Percentiles rank a stretch among this genome's conserved stretches.
phyloP scores from a whole-genome alignment of 768 basidiomycete genomes.

The Podaxis sp. region DNA sequence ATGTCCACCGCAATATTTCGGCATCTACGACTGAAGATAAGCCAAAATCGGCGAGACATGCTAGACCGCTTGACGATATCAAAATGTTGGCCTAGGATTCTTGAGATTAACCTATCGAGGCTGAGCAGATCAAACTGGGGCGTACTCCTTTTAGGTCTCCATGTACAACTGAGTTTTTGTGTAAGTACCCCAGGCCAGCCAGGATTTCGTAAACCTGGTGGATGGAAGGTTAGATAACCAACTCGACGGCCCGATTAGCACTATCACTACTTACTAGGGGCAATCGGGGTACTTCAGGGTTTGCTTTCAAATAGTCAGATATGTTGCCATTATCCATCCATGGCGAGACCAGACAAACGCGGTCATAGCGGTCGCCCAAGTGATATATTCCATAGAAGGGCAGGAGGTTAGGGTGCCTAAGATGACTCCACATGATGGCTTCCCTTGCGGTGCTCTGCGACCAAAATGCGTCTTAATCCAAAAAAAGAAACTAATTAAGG shows the following conservation, averaged over 20 bases:
- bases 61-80: constrained; percentile 16
- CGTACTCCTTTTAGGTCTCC: constrained; percentile 22
- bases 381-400: constrained; percentile 36
- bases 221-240: neutral
- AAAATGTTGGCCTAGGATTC: constrained; percentile 19
- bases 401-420: constrained; percentile 29
- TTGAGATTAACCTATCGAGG: too few species aligned
- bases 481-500: neutral
- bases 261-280: constrained; percentile 9
- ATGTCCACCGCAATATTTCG: constrained; percentile 17
- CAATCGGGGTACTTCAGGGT: constrained; percentile 19
- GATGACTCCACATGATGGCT: constrained; percentile 29
- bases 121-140: neutral
- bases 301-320: constrained; percentile 22
- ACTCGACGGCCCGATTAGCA: neutral
- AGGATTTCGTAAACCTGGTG: constrained; percentile 14
- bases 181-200: constrained; percentile 17
- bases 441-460: constrained; percentile 15
- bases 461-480: neutral
- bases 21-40: constrained; percentile 17
- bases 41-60: constrained; percentile 23
- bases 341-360: constrained; percentile 34
- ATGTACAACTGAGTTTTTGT: constrained; percentile 16
- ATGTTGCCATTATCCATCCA: constrained; percentile 39
- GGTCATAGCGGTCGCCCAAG: constrained; percentile 22